These are phyloP conservation scores for Middelhovenomyces tepae DNA, from an alignment of 805 yeast species.

Conservation along the genomic window DNA sequence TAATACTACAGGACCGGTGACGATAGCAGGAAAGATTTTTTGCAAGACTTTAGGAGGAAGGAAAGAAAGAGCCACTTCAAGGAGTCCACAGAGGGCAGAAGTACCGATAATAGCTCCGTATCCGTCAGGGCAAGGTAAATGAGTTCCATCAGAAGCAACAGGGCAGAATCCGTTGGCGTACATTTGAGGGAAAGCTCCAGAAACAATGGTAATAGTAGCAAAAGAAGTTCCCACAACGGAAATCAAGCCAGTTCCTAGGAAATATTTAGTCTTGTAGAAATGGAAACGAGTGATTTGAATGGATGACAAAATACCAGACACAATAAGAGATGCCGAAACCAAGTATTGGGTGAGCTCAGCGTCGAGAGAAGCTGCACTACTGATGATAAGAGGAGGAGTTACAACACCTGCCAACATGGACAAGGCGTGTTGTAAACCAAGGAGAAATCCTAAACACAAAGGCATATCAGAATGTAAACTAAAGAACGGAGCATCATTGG, in stretches of 20 bases:
- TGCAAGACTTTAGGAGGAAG: slow-evolving; percentile 66
- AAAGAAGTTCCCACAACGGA: slow-evolving; percentile 90
- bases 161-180: slow-evolving; percentile 65
- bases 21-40: slow-evolving; percentile 76
- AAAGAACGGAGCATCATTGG: slow-evolving; percentile 67
- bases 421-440: slow-evolving; percentile 81
- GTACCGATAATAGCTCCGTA: slow-evolving; percentile 84
- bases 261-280: slow-evolving; percentile 63
- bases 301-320: slow-evolving; percentile 58
- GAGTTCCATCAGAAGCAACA: slow-evolving; percentile 50
- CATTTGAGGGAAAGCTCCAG: slow-evolving; percentile 72
- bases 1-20: slow-evolving; percentile 88
- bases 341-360: slow-evolving; percentile 46
- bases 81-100: slow-evolving; percentile 64
- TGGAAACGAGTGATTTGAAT: slow-evolving; percentile 78
- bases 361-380: slow-evolving; percentile 51
- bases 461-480: slow-evolving; percentile 78
- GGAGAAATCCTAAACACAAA: slow-evolving; percentile 57
- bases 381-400: slow-evolving; percentile 71
- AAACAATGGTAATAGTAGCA: slow-evolving; percentile 75
- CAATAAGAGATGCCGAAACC: slow-evolving; percentile 65
- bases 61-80: slow-evolving; percentile 68
- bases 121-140: slow-evolving; percentile 78
- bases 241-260: slow-evolving; percentile 77
- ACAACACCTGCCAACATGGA: slow-evolving; percentile 91